A percentile compares a stretch with the other conserved stretches of the same genome.
Evolutionary conservation across 495 filamentous ascomycete species (phyloP).

Genomic region (Neurospora sp.): DNA sequence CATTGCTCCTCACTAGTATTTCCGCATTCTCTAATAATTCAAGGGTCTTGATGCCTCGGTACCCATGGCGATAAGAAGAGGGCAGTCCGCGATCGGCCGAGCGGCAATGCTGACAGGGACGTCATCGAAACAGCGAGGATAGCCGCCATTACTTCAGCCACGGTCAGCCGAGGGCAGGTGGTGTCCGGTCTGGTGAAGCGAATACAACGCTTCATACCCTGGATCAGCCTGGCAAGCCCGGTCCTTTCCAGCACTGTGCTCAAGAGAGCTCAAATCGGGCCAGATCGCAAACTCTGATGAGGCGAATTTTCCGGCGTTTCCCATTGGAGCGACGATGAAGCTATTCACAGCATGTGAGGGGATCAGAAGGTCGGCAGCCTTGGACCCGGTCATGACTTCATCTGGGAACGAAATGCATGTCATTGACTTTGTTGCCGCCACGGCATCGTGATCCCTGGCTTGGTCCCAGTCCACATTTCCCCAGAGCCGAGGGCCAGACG

Average conservation of each 20-base stretch:
- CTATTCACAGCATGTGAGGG: slow-evolving; percentile 6
- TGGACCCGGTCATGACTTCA: not conserved
- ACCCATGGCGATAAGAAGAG: not conserved
- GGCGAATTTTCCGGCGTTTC: not conserved
- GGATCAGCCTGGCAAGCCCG: not conserved
- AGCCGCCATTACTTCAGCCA: not conserved
- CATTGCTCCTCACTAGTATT: not conserved
- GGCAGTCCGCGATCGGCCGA: not conserved
- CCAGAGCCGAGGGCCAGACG: not conserved
- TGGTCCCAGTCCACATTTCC: not conserved
- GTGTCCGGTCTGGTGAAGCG: not conserved
- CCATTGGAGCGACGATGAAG: not conserved
- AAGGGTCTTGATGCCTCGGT: not conserved
- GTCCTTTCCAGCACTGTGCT: not conserved
- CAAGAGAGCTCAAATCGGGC: not conserved
- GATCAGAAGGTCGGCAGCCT: not conserved
- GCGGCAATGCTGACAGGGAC: not conserved
- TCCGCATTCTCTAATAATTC: not conserved
- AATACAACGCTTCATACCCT: not conserved
- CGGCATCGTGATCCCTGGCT: not conserved
- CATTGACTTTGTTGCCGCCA: not conserved
- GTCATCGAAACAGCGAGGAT: not conserved
- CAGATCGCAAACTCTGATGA: not conserved
- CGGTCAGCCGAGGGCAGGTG: not conserved
- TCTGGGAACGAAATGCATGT: not conserved